Evolutionary conservation across 176 grass and related monocot species (phyloP).

Genomic region (Guadua angustifolia): DNA sequence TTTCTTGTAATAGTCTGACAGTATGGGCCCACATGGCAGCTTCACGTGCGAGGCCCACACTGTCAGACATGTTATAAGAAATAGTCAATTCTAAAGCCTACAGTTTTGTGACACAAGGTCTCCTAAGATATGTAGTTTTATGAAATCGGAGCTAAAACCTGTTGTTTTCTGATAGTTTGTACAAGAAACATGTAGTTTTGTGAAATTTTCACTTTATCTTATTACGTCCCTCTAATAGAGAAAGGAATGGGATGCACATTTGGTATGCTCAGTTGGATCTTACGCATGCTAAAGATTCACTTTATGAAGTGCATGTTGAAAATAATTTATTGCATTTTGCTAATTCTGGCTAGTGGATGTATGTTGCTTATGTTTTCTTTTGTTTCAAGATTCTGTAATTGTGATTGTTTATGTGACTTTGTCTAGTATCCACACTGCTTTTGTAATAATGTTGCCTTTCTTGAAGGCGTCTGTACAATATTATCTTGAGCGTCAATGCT

Average conservation of each 20-base stretch:
- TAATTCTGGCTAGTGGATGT: conserved; percentile 24
- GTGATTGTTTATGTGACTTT: neutral
- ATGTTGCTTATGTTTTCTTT: conserved; percentile 23
- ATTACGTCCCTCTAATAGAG: neutral
- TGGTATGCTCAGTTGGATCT: neutral
- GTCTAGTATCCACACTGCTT: conserved; percentile 7
- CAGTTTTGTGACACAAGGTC: too few relatives aligned
- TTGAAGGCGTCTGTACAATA: conserved; percentile 73
- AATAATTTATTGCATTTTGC: conserved; percentile 13
- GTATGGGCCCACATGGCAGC: too few relatives aligned
- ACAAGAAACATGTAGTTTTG: too few relatives aligned
- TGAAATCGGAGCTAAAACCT: too few relatives aligned
- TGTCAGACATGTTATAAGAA: too few relatives aligned
- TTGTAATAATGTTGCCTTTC: conserved; percentile 34
- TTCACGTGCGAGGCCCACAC: too few relatives aligned
- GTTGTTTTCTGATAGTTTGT: too few relatives aligned
- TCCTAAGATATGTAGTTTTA: too few relatives aligned
- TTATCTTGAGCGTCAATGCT: conserved; percentile 93
- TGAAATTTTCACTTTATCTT: too few relatives aligned
- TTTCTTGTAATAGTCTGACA: too few relatives aligned
- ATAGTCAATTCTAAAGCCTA: too few relatives aligned
- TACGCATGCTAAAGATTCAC: neutral
- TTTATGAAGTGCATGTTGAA: neutral
- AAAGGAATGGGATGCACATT: neutral
- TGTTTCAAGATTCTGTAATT: neutral